Evolutionary conservation across 345 rosid species (phyloP).

Genomic region (Dipteronia dyeriana): DNA sequence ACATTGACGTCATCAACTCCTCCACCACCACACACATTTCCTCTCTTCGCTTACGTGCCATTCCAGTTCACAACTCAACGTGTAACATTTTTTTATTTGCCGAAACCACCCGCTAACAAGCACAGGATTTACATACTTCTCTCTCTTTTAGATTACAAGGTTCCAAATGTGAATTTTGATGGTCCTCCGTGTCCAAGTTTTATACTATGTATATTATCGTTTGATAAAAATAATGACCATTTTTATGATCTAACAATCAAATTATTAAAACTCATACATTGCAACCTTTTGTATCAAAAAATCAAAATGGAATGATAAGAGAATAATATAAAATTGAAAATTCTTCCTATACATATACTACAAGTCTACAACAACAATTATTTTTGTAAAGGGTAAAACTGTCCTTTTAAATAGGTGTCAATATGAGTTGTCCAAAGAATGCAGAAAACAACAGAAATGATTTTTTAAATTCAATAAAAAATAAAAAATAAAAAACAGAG

Average conservation of each 20-base stretch:
- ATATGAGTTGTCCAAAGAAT: background rate
- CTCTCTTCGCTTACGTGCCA: background rate
- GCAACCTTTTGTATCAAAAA: no score
- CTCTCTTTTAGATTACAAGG: background rate
- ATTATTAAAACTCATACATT: background rate
- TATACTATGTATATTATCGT: background rate
- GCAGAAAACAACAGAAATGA: slow-evolving; percentile 6
- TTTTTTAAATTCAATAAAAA: background rate
- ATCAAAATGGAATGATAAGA: no score
- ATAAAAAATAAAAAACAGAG: background rate
- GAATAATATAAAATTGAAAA: no score
- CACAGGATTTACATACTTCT: background rate
- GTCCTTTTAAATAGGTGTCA: no score
- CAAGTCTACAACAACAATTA: no score
- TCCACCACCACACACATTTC: background rate
- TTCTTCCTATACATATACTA: no score
- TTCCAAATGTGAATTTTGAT: background rate
- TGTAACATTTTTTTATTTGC: background rate
- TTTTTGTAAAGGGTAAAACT: no score
- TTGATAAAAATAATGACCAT: no score
- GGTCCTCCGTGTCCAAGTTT: background rate
- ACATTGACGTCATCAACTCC: slow-evolving; percentile 23
- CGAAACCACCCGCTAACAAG: slow-evolving; percentile 2
- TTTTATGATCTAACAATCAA: no score
- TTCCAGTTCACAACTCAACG: background rate